Base-by-base conservation (phyloP, 495 filamentous ascomycete species). In the Aspergillus taichungensis region DNA sequence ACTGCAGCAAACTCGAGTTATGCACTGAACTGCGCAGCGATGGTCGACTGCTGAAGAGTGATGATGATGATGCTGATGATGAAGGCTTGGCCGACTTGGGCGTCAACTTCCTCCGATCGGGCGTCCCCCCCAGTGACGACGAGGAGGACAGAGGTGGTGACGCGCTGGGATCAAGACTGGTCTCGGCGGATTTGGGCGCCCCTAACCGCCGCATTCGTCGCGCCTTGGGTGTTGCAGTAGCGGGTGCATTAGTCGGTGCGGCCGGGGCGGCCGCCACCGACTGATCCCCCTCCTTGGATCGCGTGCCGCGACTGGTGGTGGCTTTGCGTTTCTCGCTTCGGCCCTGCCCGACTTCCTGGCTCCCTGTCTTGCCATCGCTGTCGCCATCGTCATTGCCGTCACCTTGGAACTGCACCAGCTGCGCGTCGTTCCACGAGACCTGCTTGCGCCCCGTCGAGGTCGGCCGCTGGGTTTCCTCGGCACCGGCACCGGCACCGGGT, bases 341-440 rank as follows among this genome's bases (percentile, higher is more conserved):
- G 51, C 13, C 31, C 6, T 46, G 13, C n/a, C 29, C 28, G 12
- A 8, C 29, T 6, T 29, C 11, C 33, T 45, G 33, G 40, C 41
- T 43, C 13, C 35, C 36, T 36, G 45, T 13, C 37, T 42, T 46
- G 12, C 39, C 43, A 11, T 38, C 48, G 32, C 46, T 43, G 28
- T 37, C 50, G 34, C 42, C 48, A 8, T 43, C 51, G 30, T 52
- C 54, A 13, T 51, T 46, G 5, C 52, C 40, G 32, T 52, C 56
- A 33, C 56, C 59, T 30, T 63, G 63, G 34, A 57, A 68, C 51
- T 64, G 47, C 13, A 55, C 64, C 18, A 73, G 58, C 29, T 54
- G 63, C 35, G 64, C 57, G 9, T 73, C 65, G n/a, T 70, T 70
- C 69, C 69, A 73, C 4, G 58, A 56, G 28, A 73, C 67, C 18